These are phyloP conservation scores for Linnemannia schmuckeri DNA, from an alignment of 192 early-diverging fungal genomes.

Conservation along the genomic window DNA sequence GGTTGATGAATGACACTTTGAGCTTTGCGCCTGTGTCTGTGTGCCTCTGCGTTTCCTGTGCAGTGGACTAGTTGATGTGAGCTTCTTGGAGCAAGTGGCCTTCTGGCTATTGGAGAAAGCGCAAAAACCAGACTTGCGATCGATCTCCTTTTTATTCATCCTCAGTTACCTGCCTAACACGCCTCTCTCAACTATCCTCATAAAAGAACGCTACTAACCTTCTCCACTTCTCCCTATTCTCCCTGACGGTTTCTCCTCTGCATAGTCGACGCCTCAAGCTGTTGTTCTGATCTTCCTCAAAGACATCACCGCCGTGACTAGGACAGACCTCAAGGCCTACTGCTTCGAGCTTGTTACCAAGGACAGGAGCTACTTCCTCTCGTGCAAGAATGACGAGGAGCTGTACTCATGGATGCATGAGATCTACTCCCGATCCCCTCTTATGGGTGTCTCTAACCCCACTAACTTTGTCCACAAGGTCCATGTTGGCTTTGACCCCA, in stretches of 20 bases:
- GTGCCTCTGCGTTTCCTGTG: not conserved
- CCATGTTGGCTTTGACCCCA: slow-evolving; percentile 78
- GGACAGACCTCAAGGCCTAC: slow-evolving; percentile 92
- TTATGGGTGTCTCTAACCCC: slow-evolving; percentile 82
- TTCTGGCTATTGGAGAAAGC: not conserved
- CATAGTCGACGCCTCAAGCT: slow-evolving; percentile 87
- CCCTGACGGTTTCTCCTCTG: not conserved
- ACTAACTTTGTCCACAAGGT: slow-evolving; percentile 92
- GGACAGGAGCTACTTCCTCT: slow-evolving; percentile 93
- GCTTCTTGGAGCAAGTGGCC: not conserved
- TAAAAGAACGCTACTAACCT: not conserved
- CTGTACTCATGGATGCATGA: slow-evolving; percentile 99
- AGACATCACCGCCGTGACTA: slow-evolving; percentile 89
- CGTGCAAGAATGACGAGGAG: slow-evolving; percentile 96
- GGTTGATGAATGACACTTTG: not conserved
- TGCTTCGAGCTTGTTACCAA: slow-evolving; percentile 96
- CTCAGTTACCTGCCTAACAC: not conserved
- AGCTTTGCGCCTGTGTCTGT: not conserved
- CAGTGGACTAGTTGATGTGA: not conserved
- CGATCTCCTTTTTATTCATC: not conserved
- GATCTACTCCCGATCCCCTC: slow-evolving; percentile 91
- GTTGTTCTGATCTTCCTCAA: slow-evolving; percentile 92
- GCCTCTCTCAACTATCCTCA: not conserved
- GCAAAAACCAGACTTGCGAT: not conserved
- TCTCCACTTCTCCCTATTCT: not conserved